phyloP scores from a whole-genome alignment of 441 rosid genomes.

The Isatis lusitanica region DNA sequence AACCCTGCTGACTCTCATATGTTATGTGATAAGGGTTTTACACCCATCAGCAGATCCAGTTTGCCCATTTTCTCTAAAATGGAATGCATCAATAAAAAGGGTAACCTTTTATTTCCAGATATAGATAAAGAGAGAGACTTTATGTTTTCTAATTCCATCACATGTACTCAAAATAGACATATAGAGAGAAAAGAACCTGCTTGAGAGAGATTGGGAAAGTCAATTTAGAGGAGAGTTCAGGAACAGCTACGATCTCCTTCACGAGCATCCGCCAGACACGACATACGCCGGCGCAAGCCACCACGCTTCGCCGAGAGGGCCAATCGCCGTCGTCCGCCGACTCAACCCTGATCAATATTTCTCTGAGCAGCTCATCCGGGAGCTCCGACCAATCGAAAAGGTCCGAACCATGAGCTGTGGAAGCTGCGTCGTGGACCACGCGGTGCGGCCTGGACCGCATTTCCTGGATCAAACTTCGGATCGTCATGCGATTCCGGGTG shows the following conservation, averaged over 20 bases:
- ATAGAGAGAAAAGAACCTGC: slow-evolving; percentile 43
- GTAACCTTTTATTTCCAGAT: neutral
- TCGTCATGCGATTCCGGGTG: slow-evolving; percentile 37
- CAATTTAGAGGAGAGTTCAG: slow-evolving; percentile 54
- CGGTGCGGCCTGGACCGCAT: slow-evolving; percentile 57
- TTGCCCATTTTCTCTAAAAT: neutral
- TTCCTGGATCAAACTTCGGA: slow-evolving; percentile 54
- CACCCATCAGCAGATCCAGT: neutral
- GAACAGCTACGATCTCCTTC: slow-evolving; percentile 55
- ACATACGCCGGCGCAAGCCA: slow-evolving; percentile 74
- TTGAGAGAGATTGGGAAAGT: slow-evolving; percentile 70
- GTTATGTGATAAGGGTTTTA: neutral
- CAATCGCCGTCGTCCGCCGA: slow-evolving; percentile 44
- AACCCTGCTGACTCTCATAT: neutral
- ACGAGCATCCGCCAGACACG: slow-evolving; percentile 53
- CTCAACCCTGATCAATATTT: slow-evolving; percentile 55
- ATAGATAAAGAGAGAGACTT: slow-evolving; percentile 21
- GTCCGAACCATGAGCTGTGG: slow-evolving; percentile 4
- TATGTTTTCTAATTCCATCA: neutral
- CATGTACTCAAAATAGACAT: neutral
- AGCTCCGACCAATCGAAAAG: slow-evolving; percentile 55
- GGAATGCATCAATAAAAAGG: neutral
- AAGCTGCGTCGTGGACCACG: slow-evolving; percentile 47
- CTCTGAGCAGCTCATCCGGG: slow-evolving; percentile 63
- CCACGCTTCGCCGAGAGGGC: slow-evolving; percentile 57